Percentiles rank a stretch among this genome's conserved stretches.
Conservation (phyloP, 495 filamentous ascomycete species). For the Neurospora sp. region DNA sequence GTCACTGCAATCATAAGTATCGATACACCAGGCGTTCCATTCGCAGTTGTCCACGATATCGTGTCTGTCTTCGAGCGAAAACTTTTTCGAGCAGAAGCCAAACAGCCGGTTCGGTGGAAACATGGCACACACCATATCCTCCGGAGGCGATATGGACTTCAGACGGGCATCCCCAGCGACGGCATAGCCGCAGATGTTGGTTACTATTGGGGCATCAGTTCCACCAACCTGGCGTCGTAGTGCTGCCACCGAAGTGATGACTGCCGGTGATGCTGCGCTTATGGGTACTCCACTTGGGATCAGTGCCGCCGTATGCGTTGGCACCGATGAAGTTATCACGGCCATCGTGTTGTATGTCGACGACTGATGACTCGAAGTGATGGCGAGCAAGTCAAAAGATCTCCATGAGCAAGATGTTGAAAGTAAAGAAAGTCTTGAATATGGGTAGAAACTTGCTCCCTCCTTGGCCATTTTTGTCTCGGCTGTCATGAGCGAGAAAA, state of each 20-base stretch:
- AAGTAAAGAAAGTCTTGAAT: neutral
- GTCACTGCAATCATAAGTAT: neutral
- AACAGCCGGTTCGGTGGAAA: neutral
- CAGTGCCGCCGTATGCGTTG: neutral
- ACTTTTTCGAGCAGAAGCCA: neutral
- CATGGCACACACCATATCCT: neutral
- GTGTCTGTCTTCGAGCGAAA: neutral
- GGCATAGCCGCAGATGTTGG: neutral
- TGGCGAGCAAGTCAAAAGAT: neutral
- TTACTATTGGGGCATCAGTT: neutral
- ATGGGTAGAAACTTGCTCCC: neutral
- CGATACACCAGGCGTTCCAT: neutral
- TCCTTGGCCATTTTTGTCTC: neutral
- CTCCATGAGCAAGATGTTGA: neutral
- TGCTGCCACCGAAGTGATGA: neutral
- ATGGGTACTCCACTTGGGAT: neutral
- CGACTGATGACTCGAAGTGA: neutral
- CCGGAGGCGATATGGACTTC: neutral
- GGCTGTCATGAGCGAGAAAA: neutral
- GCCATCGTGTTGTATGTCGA: neutral
- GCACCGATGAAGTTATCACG: neutral
- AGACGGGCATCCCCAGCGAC: neutral
- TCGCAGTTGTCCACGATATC: neutral
- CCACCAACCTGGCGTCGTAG: neutral
- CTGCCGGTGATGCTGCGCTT: neutral